Evolutionary conservation across 108 stramenopile species (phyloP), one percentile per base, ranked within the genome.

Genomic region (Discostella pseudostelligera): DNA sequence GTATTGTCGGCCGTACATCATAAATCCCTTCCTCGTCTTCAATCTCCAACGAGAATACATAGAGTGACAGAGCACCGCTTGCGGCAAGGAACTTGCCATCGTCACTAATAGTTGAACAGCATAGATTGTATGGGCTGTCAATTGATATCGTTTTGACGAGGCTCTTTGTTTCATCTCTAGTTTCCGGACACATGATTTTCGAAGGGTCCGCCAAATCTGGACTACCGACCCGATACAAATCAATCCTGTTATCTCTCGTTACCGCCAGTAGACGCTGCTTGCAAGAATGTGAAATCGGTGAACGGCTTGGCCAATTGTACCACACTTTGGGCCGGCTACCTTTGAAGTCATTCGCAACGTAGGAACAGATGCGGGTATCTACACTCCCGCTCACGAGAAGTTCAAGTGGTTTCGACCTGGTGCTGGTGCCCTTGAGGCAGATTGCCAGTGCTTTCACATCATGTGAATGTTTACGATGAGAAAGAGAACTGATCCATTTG

Each of bases 391-490:
- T 94, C 19, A 88, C 80, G 16, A 97, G 76, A 35, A 92, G 66
- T 62, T 92, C 89, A 19, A 63, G 45, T 19, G 54, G 59, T 40
- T 62, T 59, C 6, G 40, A 56, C 13, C 49, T 51, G 37, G 57
- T 50, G 8, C 29, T 35, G 29, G 66, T 59, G 12, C 5, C 56
- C 48, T 68, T 64, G 60, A 56, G 67, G 58, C 77, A 84, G 28
- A 97, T 74, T 16, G 87, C 81, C 62, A 98, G 70, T 13, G 85
- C 82, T 35, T 83, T 86, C 0, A 98, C 88, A 74, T 98, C 97
- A 72, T 97, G 96, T 25, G 90, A 90, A 68, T 98, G 97, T 21
- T 91, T 84, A 10, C 97, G 83, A 62, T 96, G 94, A 45, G 88
- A 85, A 54, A 81, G 56, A 8, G 92, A 80, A 21, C 86, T 67